These are phyloP conservation scores for Paraurostyla sp. DNA, from an alignment of 73 alveolate species.

Conservation along the genomic window DNA sequence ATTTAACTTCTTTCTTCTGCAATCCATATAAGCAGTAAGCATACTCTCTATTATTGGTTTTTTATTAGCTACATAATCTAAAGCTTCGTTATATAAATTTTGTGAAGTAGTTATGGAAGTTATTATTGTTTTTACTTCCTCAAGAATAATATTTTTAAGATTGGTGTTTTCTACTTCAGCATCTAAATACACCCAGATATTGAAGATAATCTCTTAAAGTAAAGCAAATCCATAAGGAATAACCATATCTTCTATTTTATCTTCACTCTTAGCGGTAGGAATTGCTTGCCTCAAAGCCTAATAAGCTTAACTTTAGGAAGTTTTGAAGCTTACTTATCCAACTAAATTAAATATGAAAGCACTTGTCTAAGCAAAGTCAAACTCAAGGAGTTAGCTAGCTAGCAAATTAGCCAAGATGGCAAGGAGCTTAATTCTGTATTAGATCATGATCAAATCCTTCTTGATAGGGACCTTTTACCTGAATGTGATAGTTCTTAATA, in stretches of 20 bases:
- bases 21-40: not conserved
- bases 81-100: not conserved
- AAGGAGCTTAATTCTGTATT: constrained; percentile 73
- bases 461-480: constrained; percentile 43
- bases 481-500: constrained; percentile 67
- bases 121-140: constrained; percentile 65
- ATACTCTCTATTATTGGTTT: not conserved
- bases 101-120: constrained; percentile 60
- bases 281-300: not conserved
- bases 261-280: not conserved
- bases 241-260: constrained; percentile 38
- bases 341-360: constrained; percentile 37
- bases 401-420: constrained; percentile 71
- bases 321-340: not conserved
- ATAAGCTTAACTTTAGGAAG: not conserved
- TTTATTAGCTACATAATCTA: not conserved
- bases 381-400: constrained; percentile 62
- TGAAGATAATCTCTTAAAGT: constrained; percentile 65
- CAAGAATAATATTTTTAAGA: constrained; percentile 40
- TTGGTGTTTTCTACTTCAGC: constrained; percentile 50
- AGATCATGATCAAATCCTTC: constrained; percentile 43
- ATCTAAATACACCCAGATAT: constrained; percentile 61
- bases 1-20: constrained; percentile 49
- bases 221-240: constrained; percentile 68
- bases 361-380: constrained; percentile 36